Evolutionary conservation across 306 rosid genomes (phyloP).

Genomic region (Malus asiatica): DNA sequence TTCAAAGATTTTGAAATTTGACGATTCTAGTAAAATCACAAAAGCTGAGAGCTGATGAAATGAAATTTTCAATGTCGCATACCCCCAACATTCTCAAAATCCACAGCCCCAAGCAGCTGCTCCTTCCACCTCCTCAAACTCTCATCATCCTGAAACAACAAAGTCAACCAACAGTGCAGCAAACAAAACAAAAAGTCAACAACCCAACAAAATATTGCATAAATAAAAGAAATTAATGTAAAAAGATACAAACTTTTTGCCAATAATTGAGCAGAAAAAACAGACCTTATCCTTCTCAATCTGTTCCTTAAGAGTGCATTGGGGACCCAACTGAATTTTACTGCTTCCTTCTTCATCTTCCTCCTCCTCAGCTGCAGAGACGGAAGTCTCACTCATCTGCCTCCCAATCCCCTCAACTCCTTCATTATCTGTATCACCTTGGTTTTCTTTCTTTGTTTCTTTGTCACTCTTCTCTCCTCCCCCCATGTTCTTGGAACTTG

Average conservation of each 20-base stretch:
- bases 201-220: neutral
- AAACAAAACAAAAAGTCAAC: neutral
- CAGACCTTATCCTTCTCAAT: constrained; percentile 46
- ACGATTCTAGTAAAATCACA: neutral
- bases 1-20: neutral
- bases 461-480: constrained; percentile 21
- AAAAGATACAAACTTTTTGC: neutral
- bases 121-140: constrained; percentile 58
- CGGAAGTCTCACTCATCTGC: constrained; percentile 27
- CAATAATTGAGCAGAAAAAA: neutral
- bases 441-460: constrained; percentile 6
- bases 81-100: constrained; percentile 47
- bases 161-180: neutral
- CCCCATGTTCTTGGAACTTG: constrained; percentile 33
- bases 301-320: constrained; percentile 45
- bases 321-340: constrained; percentile 39
- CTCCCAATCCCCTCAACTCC: constrained; percentile 7
- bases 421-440: constrained; percentile 16
- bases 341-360: constrained; percentile 36
- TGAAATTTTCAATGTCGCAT: neutral
- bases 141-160: constrained; percentile 39
- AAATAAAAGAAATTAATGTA: neutral
- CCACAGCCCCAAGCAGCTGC: constrained; percentile 47
- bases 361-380: constrained; percentile 30
- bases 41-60: neutral